These are phyloP conservation scores for Platanthera zijinensis DNA, from an alignment of 106 monocot species.

Conservation along the genomic window DNA sequence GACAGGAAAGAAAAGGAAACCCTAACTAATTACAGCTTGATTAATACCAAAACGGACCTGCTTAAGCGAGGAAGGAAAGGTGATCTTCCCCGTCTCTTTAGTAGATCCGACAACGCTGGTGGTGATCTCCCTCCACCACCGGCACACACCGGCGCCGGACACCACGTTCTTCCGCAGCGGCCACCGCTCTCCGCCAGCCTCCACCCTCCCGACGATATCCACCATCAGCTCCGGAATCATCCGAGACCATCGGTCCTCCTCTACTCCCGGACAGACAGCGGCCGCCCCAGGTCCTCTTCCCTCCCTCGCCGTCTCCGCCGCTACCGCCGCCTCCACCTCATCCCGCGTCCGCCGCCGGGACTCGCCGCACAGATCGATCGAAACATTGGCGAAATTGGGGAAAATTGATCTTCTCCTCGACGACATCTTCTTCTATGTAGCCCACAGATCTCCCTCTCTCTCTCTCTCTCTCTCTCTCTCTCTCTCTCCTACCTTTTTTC, in stretches of 20 bases:
- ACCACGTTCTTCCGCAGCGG: constrained; percentile 68
- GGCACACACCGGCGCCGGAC: constrained; percentile 72
- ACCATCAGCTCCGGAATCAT: constrained; percentile 70
- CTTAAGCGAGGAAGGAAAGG: constrained; percentile 77
- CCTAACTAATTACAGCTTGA: background rate
- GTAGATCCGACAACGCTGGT: constrained; percentile 29
- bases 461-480: no score
- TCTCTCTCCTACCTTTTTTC: background rate
- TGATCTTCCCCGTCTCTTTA: constrained; percentile 43
- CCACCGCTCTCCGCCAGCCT: constrained; percentile 57
- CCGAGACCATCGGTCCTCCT: constrained; percentile 44
- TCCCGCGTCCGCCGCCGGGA: background rate
- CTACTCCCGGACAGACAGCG: background rate
- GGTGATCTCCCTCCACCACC: constrained; percentile 55
- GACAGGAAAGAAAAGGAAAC: background rate
- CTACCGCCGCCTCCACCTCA: no score
- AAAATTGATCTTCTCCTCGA: background rate
- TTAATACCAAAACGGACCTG: constrained; percentile 29
- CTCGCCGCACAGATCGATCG: constrained; percentile 1
- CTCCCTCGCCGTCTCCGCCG: background rate
- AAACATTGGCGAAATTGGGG: background rate
- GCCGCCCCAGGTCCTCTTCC: background rate
- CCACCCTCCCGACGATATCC: constrained; percentile 51
- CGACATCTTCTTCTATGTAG: background rate
- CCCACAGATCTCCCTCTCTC: background rate